These are phyloP conservation scores for Penicillium sumatraense DNA, from an alignment of 2,329 filamentous ascomycete species.

Conservation along the genomic window DNA sequence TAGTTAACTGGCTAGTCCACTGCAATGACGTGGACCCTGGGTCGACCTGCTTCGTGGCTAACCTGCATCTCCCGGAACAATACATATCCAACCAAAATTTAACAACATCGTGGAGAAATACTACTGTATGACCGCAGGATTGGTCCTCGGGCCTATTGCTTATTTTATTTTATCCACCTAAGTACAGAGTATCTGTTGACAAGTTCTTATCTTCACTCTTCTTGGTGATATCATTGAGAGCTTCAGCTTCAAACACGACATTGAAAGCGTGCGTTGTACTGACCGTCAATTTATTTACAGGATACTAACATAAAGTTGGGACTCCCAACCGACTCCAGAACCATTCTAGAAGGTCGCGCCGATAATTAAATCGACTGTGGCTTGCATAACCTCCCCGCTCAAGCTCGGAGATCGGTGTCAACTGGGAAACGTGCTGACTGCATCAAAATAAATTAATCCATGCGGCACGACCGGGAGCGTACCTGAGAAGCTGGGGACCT, in stretches of 20 bases:
- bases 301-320: conserved; percentile 9
- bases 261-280: neutral
- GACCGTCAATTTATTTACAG: conserved; percentile 5
- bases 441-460: conserved; percentile 4
- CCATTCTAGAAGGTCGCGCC: conserved; percentile 28
- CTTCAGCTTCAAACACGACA: neutral
- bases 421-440: conserved; percentile 18
- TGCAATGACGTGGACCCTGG: neutral
- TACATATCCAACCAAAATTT: conserved; percentile 21
- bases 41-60: neutral
- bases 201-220: too few species aligned
- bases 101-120: conserved; percentile 9
- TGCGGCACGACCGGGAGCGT: neutral
- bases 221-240: neutral
- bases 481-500: neutral
- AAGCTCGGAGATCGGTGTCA: conserved; percentile 11
- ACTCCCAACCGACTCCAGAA: conserved; percentile 15
- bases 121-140: conserved; percentile 1
- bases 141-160: neutral
- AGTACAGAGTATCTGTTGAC: too few species aligned
- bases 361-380: conserved; percentile 19
- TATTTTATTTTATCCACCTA: too few species aligned
- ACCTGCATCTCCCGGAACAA: conserved; percentile 8
- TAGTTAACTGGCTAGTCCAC: conserved; percentile 5
- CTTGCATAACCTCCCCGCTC: conserved; percentile 11